phyloP scores from a whole-genome alignment of 208 protist species.

The Leishmania turanica region DNA sequence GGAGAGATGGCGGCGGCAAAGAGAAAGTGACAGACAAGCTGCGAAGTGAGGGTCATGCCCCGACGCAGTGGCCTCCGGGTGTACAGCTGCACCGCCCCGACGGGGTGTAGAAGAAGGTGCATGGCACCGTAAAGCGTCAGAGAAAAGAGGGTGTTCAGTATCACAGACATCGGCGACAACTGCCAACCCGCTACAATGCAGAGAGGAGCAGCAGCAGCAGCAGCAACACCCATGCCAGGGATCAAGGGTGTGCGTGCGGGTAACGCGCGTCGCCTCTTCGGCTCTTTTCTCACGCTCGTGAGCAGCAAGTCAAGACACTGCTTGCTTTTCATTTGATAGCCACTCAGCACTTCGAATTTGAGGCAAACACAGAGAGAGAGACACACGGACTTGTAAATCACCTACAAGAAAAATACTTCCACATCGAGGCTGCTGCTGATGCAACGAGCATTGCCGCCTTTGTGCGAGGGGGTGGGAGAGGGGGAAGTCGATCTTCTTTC shows the following conservation, averaged over 20 bases:
- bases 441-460: background rate
- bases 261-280: background rate
- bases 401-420: background rate
- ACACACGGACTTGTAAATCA: background rate
- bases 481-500: background rate
- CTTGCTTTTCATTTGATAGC: background rate
- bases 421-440: background rate
- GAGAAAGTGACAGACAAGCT: background rate
- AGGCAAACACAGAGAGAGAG: background rate
- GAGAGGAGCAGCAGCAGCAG: background rate
- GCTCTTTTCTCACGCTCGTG: background rate
- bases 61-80: background rate
- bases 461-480: background rate
- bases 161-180: background rate
- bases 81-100: background rate
- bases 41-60: background rate
- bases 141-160: background rate
- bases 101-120: background rate
- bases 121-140: background rate
- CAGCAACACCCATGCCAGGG: background rate
- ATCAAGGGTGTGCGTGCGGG: constrained; percentile 7
- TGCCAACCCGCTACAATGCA: background rate
- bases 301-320: background rate
- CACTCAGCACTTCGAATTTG: background rate
- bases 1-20: background rate